Evolutionary conservation across 2,329 filamentous ascomycete genomes (phyloP), one percentile per base, ranked within the genome.

Genomic region (Sporothrix pallida): DNA sequence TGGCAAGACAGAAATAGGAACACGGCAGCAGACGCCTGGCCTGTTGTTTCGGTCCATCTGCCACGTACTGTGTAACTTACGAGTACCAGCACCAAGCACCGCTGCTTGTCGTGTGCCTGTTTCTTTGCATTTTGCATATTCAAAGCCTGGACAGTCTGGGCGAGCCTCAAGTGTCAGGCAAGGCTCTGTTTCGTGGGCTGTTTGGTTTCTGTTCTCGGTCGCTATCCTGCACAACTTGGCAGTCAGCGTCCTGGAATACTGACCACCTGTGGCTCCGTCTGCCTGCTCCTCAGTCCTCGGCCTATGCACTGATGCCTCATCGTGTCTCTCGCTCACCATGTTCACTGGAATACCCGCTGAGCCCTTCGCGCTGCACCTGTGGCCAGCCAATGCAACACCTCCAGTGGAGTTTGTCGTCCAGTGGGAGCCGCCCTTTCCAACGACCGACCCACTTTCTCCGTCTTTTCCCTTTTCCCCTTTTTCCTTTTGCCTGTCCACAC

Each of bases 381-480:
- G 37, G 37, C 42, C 60, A 15, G 37, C 42, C 60, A 15, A 65
- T 65, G 60, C 60, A 65, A 46, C 60, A 46, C 60, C n/a, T 65
- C 60, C 42, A 20, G 37, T 65, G 60, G 60, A 65, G 37, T 44
- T 46, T 37, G 44, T 42, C 46, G n/a, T 10, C 60, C 65, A 71
- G 56, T 58, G 52, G 60, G 63, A 74, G 74, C 68, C 71, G 73
- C 72, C 71, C 75, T 74, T 75, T 74, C 63, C 54, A n/a, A 62
- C 31, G 72, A 54, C 60, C 74, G 67, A 42, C 67, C 67, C 75
- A 74, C 74, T 73, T 76, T 75, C 74, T 75, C 72, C 72, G 72
- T 73, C 72, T 73, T 75, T 73, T 73, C 56, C 56, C 70, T 31
- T 60, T 73, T 65, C 68, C 72, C 70, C 69, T 63, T 72, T 74